Base-by-base conservation (phyloP, 352 stramenopile genomes). In the Blastocystis sp. region DNA sequence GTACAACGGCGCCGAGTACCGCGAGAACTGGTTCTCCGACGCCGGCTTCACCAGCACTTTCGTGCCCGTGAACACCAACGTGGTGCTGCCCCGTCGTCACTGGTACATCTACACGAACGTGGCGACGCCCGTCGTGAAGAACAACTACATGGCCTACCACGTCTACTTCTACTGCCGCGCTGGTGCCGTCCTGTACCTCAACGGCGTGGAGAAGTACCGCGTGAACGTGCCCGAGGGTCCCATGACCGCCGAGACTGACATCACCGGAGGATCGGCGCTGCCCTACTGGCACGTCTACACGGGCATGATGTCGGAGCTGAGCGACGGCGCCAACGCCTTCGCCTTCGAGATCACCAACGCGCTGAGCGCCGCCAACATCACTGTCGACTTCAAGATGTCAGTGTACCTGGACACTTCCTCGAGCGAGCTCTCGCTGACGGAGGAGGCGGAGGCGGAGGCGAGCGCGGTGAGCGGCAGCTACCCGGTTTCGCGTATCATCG, bases 211-310 rank as follows among this genome's bases (percentile, higher is more conserved):
- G 34, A 4, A 27, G 11, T 81, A 81, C 32, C 48, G 46, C 21
- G n/a, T 81, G 27, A 63, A 81, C 53, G 48, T 81, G 36, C 42
- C 54, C 29, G 29, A 63, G n/a, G 69, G 18, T 8, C n/a, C 69
- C 0, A 24, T 81, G 69, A 63, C 69, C 21, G 69, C 24, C 18
- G 18, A 14, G 27, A 65, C 69, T 0, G 36, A 38, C 8, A 81
- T 81, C 53, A 81, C 69, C n/a, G 69, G 69, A 42, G 69, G 69
- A n/a, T 81, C 69, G 0, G 32, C n/a, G 3, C n/a, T 34, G 32
- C 69, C 69, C 46, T 81, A 81, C 69, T 85, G 75, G 75, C 57
- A 76, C 48, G 48, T 51, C 18, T 85, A 51, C 57, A 85, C 75
- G 0, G 75, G 53, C 36, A 4, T 48, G 40, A 16, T 85, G 6